Base-by-base conservation (phyloP, 306 rosid genomes). In the Cercis canadensis region DNA sequence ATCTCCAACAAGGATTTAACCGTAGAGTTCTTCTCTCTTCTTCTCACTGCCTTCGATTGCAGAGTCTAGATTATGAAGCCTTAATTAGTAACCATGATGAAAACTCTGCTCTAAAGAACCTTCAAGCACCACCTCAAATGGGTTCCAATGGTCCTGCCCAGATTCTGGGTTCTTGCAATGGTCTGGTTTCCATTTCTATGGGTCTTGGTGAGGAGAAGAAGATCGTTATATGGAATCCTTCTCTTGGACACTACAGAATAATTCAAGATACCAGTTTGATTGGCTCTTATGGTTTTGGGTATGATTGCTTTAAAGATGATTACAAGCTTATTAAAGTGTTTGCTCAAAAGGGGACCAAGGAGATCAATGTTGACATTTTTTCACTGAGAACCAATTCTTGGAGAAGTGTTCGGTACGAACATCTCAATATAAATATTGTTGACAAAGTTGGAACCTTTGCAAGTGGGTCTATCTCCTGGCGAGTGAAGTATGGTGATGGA, bases 261-360 rank as follows among this genome's bases (percentile, higher is more conserved):
- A 16, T 55, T 11, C 60, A 11, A 21, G 60, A 55, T 9, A 0
- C 15, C 14, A 24, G 5, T 11, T 29, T 14, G 24, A 19, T 4
- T 19, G 60, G 60, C 33, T 55, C 60, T 29, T 55, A 55, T 55
- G 60, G 60, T 55, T 55, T 55, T 21, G 60, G 60, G 13, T 55
- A 55, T 55, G 60, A 55, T 24, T 9, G 36, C 11, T 9, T 5
- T 6, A 55, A 10, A 4, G 37, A 55, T 55, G 60, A 24, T 55
- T 55, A 21, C 60, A 55, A 55, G 60, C 14, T 55, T 1, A 32
- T 55, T 24, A 55, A 55, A 55, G 60, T 55, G 7, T 19, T 24
- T 55, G 36, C 39, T 16, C 8, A 29, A 5, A 55, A 55, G 19
- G 60, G 60, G 33, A 21, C n/a, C 11, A 32, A 24, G 4, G 37